These are phyloP conservation scores for Phaeosphaeria sp. DNA, from an alignment of 2,329 filamentous ascomycete species.

Conservation along the genomic window DNA sequence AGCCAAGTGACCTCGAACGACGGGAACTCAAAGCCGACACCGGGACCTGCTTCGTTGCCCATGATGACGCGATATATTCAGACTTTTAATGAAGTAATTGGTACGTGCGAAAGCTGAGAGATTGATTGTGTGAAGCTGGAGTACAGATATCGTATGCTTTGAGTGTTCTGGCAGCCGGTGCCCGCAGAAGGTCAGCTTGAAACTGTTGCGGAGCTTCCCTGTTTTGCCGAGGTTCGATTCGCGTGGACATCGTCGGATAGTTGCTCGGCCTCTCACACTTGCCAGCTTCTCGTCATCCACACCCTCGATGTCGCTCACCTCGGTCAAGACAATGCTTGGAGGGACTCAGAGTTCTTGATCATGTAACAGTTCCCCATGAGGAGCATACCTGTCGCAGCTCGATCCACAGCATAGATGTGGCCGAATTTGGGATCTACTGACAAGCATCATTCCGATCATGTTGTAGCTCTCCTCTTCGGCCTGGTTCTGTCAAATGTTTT, in stretches of 20 bases:
- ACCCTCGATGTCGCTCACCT: neutral
- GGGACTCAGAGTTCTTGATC: neutral
- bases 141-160: constrained; percentile 11
- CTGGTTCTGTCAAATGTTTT: neutral
- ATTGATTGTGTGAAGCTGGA: neutral
- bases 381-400: neutral
- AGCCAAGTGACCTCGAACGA: constrained; percentile 78
- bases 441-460: neutral
- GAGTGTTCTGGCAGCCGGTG: constrained; percentile 31
- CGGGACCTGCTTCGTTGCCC: constrained; percentile 52
- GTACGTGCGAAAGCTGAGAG: neutral
- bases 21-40: constrained; percentile 80
- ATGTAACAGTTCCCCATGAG: neutral
- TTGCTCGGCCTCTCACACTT: neutral
- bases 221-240: constrained; percentile 45
- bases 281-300: neutral
- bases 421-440: neutral
- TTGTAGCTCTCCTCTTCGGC: neutral
- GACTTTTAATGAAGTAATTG: neutral
- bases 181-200: constrained; percentile 22
- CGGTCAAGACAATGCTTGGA: neutral
- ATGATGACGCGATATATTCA: constrained; percentile 22
- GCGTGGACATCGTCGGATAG: constrained; percentile 13
- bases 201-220: constrained; percentile 32
- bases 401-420: neutral